Conservation (phyloP, 1,284 basidiomycete species). For the Boletus sp. region DNA sequence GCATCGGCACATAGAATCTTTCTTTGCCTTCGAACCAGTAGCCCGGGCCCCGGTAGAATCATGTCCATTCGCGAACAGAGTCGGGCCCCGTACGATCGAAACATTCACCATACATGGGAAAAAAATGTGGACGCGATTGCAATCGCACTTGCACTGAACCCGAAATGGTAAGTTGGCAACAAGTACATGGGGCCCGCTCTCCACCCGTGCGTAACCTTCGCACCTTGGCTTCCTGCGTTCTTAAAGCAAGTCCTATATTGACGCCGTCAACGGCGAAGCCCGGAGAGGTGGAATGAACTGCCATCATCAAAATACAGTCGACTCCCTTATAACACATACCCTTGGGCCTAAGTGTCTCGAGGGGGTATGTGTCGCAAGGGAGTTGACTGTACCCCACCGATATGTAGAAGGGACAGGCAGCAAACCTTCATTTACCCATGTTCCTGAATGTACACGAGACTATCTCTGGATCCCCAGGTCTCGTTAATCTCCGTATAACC, state of each 20-base stretch:
- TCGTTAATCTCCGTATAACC: constrained; percentile 6
- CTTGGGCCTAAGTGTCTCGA: too few relatives aligned
- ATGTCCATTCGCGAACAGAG: not conserved
- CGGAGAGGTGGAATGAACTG: not conserved
- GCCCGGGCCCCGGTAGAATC: not conserved
- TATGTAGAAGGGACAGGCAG: not conserved
- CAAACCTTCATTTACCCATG: constrained; percentile 2
- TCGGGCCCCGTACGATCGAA: not conserved
- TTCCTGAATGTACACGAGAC: not conserved
- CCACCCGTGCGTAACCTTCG: not conserved
- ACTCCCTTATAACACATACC: too few relatives aligned
- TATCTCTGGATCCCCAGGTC: not conserved
- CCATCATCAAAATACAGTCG: not conserved
- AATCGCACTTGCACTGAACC: not conserved
- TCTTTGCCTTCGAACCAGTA: not conserved
- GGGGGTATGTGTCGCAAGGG: too few relatives aligned
- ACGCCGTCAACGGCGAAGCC: not conserved
- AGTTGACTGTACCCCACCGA: too few relatives aligned
- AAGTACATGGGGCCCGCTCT: not conserved
- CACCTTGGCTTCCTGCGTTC: not conserved
- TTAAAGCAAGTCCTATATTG: not conserved
- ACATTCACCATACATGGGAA: not conserved
- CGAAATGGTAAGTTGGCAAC: not conserved
- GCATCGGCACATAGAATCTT: not conserved
- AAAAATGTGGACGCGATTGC: not conserved